These are phyloP conservation scores for Epichloe sp. DNA, from an alignment of 2,329 filamentous ascomycete genomes.

Conservation along the genomic window DNA sequence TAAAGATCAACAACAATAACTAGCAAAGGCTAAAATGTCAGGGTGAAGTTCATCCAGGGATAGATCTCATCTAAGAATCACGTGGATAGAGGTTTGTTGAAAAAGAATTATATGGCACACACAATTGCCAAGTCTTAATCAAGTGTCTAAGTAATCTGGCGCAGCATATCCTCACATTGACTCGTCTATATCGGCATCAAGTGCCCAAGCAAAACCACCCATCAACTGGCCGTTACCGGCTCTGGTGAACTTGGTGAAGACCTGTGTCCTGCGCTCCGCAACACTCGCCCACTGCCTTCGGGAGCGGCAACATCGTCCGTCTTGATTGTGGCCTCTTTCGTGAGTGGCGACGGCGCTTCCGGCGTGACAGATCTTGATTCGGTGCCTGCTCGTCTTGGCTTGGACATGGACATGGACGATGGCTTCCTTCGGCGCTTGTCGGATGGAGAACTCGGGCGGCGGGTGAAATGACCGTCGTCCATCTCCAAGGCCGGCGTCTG, in stretches of 20 bases:
- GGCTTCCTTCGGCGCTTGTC: slow-evolving; percentile 40
- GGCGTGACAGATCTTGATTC: slow-evolving; percentile 42
- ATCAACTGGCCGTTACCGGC: slow-evolving; percentile 1
- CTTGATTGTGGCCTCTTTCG: slow-evolving; percentile 29
- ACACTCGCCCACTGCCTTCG: slow-evolving; percentile 11
- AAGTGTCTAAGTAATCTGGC: no score
- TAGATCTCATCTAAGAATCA: no score
- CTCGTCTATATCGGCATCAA: neutral
- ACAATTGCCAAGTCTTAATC: no score
- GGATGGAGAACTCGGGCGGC: slow-evolving; percentile 34
- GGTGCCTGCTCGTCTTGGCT: slow-evolving; percentile 28
- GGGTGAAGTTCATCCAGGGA: no score
- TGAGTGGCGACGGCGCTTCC: slow-evolving; percentile 40
- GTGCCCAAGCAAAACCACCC: neutral
- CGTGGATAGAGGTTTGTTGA: no score
- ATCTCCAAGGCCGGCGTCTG: slow-evolving; percentile 35
- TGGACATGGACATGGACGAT: slow-evolving; percentile 23
- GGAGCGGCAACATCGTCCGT: slow-evolving; percentile 11
- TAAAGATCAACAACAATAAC: no score
- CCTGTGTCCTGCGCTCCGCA: slow-evolving; percentile 11
- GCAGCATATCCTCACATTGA: neutral
- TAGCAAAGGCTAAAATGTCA: no score
- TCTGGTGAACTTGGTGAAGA: neutral
- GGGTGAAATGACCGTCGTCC: slow-evolving; percentile 26
- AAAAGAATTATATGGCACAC: no score